These are phyloP conservation scores for Phytophthora boehmeriae DNA, from an alignment of 352 stramenopile species.

Conservation along the genomic window DNA sequence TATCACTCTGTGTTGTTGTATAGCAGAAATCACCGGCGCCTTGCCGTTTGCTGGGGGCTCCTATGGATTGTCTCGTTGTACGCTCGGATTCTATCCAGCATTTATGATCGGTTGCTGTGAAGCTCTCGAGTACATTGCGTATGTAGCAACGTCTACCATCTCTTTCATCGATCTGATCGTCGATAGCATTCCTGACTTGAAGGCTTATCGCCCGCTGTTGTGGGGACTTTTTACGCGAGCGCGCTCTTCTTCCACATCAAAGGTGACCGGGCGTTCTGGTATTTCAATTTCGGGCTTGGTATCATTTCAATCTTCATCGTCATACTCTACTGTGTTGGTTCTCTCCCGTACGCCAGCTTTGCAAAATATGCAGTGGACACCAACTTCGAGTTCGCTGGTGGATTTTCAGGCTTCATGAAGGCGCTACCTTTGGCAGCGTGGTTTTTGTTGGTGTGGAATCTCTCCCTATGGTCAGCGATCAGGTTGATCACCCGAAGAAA, in stretches of 20 bases:
- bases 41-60: slow-evolving; percentile 52
- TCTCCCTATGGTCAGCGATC: slow-evolving; percentile 36
- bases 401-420: slow-evolving; percentile 41
- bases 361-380: slow-evolving; percentile 18
- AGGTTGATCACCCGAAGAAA: slow-evolving; percentile 45
- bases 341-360: slow-evolving; percentile 36
- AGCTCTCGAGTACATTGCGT: slow-evolving; percentile 52
- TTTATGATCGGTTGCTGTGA: slow-evolving; percentile 63
- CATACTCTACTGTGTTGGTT: slow-evolving; percentile 45
- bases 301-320: slow-evolving; percentile 39
- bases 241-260: slow-evolving; percentile 39
- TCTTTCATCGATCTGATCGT: slow-evolving; percentile 44
- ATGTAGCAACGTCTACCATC: slow-evolving; percentile 42
- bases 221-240: slow-evolving; percentile 38
- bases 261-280: slow-evolving; percentile 45
- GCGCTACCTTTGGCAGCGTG: slow-evolving; percentile 39
- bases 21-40: slow-evolving; percentile 48
- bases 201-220: slow-evolving; percentile 30
- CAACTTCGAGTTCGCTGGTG: slow-evolving; percentile 21
- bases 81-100: slow-evolving; percentile 46
- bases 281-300: slow-evolving; percentile 42
- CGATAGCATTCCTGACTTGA: slow-evolving; percentile 5
- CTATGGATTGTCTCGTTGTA: slow-evolving; percentile 48
- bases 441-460: slow-evolving; percentile 61
- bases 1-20: slow-evolving; percentile 45